A percentile compares a stretch with the other conserved stretches of the same genome.
Conservation (phyloP, 225 moss, liverwort and hornwort species). For the Thuidium tamariscinum region DNA sequence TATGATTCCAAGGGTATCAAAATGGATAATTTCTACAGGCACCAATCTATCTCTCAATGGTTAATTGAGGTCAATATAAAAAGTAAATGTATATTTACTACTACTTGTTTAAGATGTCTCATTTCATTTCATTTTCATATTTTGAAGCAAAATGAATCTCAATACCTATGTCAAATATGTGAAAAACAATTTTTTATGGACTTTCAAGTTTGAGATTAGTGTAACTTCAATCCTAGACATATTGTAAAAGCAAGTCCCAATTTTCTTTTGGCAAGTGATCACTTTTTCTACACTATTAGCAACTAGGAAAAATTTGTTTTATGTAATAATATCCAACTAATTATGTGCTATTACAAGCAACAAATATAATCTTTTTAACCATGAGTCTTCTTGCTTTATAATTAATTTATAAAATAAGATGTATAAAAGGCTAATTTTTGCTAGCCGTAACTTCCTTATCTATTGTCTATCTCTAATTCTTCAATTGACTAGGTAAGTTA, state of each 20-base stretch:
- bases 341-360: neutral
- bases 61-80: no score
- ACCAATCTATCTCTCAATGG: no score
- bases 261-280: neutral
- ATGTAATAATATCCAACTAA: neutral
- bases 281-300: neutral
- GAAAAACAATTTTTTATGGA: neutral
- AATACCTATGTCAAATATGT: neutral
- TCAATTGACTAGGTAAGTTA: neutral
- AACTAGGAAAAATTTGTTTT: no score
- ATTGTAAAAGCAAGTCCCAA: neutral
- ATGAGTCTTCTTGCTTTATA: neutral
- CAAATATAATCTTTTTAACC: neutral
- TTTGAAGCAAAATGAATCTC: neutral
- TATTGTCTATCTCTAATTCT: no score
- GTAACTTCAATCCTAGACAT: neutral
- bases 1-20: no score
- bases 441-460: neutral
- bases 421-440: neutral
- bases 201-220: neutral
- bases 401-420: neutral
- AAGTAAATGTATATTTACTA: neutral
- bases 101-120: neutral
- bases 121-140: neutral
- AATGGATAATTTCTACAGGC: no score